phyloP scores from a whole-genome alignment of 495 filamentous ascomycete genomes.

The Neurospora sp. region DNA sequence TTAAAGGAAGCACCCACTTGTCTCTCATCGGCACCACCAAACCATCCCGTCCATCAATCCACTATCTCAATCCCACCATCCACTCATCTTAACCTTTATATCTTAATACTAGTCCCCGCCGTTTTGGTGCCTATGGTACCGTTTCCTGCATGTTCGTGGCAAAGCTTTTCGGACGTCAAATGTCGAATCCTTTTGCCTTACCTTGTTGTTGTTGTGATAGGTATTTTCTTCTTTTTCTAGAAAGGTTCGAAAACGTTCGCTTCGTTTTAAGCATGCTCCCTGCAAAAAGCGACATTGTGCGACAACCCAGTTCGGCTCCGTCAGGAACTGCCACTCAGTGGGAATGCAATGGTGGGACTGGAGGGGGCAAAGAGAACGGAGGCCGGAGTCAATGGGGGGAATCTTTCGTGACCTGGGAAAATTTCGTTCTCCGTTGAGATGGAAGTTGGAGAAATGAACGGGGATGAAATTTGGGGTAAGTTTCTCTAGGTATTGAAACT shows the following conservation, averaged over 20 bases:
- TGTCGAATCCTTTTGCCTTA: background rate
- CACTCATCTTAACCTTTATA: background rate
- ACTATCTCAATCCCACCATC: background rate
- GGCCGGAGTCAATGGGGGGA: background rate
- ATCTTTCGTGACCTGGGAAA: background rate
- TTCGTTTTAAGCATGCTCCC: background rate
- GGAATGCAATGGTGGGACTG: background rate
- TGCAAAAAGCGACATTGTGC: background rate
- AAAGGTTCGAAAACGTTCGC: background rate
- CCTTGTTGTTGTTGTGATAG: background rate
- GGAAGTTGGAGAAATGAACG: background rate
- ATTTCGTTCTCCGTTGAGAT: background rate
- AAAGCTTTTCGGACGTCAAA: background rate
- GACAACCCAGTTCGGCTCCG: background rate
- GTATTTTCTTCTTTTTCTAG: background rate
- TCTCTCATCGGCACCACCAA: background rate
- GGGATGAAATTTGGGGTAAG: background rate
- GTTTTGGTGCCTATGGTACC: background rate
- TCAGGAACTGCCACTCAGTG: background rate
- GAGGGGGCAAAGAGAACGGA: background rate
- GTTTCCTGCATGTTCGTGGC: background rate
- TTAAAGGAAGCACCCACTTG: background rate
- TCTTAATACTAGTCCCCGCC: background rate
- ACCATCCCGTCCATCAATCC: background rate
- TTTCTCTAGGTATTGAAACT: background rate